phyloP scores from a whole-genome alignment of 2,329 filamentous ascomycete genomes.

The Alternaria arborescens region DNA sequence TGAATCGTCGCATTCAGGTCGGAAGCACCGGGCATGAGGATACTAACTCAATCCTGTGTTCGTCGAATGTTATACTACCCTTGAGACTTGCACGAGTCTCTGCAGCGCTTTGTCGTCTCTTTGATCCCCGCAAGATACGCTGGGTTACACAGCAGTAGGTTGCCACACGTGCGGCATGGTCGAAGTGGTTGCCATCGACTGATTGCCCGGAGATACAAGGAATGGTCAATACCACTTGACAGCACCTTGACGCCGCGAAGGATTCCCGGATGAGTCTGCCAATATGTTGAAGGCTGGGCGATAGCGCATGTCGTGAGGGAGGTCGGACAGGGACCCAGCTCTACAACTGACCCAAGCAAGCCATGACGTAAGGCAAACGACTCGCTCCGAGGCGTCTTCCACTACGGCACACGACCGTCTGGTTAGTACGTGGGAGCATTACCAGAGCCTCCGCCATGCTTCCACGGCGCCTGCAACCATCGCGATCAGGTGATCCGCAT shows the following conservation, averaged over 20 bases:
- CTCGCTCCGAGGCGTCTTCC: constrained; percentile 12
- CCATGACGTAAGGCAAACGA: constrained; percentile 26
- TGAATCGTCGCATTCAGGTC: not conserved
- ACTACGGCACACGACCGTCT: constrained; percentile 17
- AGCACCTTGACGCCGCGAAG: not conserved
- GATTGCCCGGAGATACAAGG: not conserved
- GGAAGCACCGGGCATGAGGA: not conserved
- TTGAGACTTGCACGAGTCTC: not conserved
- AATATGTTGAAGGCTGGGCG: not conserved
- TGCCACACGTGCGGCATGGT: not conserved
- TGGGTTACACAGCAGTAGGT: not conserved
- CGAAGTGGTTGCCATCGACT: not conserved
- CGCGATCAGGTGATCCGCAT: constrained; percentile 9
- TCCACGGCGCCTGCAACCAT: constrained; percentile 4
- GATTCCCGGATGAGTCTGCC: not conserved
- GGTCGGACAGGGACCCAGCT: constrained; percentile 1
- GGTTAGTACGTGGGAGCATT: constrained; percentile 16
- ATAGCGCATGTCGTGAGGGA: not conserved
- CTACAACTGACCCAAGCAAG: constrained; percentile 23
- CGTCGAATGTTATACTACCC: not conserved
- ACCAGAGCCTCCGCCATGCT: constrained; percentile 23
- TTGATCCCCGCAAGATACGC: not conserved
- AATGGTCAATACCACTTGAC: not conserved
- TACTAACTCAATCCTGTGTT: not conserved
- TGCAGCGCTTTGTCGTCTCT: not conserved